Base-by-base conservation (phyloP, 108 stramenopile species). In the Tribonema minus region DNA sequence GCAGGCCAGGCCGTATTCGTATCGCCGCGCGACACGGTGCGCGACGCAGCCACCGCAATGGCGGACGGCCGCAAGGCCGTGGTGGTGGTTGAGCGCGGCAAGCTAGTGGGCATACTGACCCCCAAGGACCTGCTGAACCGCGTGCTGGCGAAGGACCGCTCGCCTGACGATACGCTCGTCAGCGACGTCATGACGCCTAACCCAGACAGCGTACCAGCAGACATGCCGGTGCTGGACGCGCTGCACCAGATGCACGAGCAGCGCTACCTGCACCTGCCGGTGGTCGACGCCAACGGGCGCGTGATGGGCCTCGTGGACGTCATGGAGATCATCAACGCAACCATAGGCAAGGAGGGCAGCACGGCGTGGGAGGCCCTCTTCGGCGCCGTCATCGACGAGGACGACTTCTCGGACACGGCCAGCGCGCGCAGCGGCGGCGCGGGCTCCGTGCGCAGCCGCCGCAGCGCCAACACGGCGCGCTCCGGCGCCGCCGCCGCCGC, bases 101-200 rank as follows among this genome's bases (percentile, higher is more conserved):
- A 30, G 28, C 68, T 80, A 3, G 60, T 68, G 62, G 94, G 94
- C 20, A 94, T 95, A 58, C 90, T 94, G 68, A 92, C 93, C 2
- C 93, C 93, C 75, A 95, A 92, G 85, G 94, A 95, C 72, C 88
- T 95, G 90, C 92, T 95, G 88, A 91, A 80, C 5, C 82, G 93
- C 27, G 94, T 90, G 7, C 87, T 95, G 58, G 90, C 93, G 0
- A 92, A 92, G 80, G 91, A 90, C 54, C 68, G 92, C 27, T 80
- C 83, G 12, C 61, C 93, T 58, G 91, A 92, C 64, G 46, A 64
- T 38, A 95, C 93, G 12, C 27, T 86, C 12, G 91, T 93, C 7
- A 82, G 84, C 0, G 72, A 80, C 58, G 91, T 94, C 37, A 95
- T 96, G 95, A 96, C 95, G 9, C 88, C 92, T 1, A 90, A 92